Evolutionary conservation across 805 yeast species (phyloP), one percentile per base, ranked within the genome.

Genomic region (Starmerella stigmatis): DNA sequence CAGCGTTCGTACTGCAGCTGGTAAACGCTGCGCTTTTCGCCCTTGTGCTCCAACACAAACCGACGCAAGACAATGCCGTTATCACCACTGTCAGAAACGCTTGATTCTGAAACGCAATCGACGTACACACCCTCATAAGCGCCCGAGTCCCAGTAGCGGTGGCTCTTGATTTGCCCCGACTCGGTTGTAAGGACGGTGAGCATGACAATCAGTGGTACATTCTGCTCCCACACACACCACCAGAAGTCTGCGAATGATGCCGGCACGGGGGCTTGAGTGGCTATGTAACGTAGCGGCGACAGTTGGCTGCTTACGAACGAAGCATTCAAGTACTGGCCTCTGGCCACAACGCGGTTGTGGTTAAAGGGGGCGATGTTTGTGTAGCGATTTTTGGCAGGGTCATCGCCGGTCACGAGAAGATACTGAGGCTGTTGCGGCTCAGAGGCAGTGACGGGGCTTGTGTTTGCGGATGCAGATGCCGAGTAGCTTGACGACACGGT

Each of bases 231-330:
- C 12, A 85, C 71, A 49, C 86, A 76, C 49, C 79, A 75, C 81
- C 92, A 86, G 57, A 92, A 89, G 60, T 89, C 96, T 20, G 76
- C 78, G 37, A 83, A 73, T 0, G 98, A 86, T 28, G 76, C 77
- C 1, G 70, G 68, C 47, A 89, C 63, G 3, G 98, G 97, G 2
- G 95, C 98, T 59, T 89, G 98, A 1, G 96, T 79, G 1, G 96
- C 97, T 56, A 89, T 86, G 58, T 80, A 82, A 32, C 72, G 70
- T 31, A 60, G 55, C 10, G 51, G 51, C 51, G 66, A 57, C 57
- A 63, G 36, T 55, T 57, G 53, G 55, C 73, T 57, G 51, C 53
- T 41, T 27, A 84, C 63, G 61, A 79, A 82, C 39, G 85, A 81
- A 0, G 96, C 98, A 63, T 88, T 88, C 54, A 88, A 83, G 60